Conservation (phyloP, 495 filamentous ascomycete genomes). For the Trichoderma orchidacearum region DNA sequence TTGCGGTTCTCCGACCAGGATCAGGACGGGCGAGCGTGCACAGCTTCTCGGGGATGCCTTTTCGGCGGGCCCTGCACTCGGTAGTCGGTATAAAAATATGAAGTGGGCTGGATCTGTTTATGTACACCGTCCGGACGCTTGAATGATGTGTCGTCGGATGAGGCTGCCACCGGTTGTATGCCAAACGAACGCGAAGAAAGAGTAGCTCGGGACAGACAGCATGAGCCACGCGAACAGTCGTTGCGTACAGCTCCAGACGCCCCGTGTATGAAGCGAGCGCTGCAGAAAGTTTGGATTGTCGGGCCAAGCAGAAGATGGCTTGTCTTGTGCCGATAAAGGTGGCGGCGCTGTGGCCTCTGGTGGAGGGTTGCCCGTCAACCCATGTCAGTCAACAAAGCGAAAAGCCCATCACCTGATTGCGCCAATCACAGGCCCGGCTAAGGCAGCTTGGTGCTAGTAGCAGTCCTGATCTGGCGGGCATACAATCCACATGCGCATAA, state of each 20-base stretch:
- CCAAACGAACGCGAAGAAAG: too few relatives aligned
- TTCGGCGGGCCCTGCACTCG: background rate
- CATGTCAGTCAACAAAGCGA: background rate
- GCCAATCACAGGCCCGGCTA: background rate
- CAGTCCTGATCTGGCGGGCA: background rate
- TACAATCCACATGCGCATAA: background rate
- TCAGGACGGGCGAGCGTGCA: background rate
- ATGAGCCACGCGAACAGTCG: too few relatives aligned
- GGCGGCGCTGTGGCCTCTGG: background rate
- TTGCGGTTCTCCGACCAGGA: background rate
- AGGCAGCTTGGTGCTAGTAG: background rate
- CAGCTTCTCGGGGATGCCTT: background rate
- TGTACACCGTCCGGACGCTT: too few relatives aligned
- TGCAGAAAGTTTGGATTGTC: background rate
- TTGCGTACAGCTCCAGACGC: too few relatives aligned
- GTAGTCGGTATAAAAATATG: background rate
- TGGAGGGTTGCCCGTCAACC: background rate
- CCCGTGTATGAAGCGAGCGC: too few relatives aligned
- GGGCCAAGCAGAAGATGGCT: too few relatives aligned
- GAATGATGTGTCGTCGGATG: too few relatives aligned
- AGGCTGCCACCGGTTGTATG: too few relatives aligned
- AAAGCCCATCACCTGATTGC: background rate
- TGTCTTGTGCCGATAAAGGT: conserved; percentile 1
- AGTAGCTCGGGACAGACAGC: too few relatives aligned
- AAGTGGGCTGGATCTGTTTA: too few relatives aligned